Conservation (phyloP, 176 grass and related monocot genomes). For the Phoenix roebelenii region DNA sequence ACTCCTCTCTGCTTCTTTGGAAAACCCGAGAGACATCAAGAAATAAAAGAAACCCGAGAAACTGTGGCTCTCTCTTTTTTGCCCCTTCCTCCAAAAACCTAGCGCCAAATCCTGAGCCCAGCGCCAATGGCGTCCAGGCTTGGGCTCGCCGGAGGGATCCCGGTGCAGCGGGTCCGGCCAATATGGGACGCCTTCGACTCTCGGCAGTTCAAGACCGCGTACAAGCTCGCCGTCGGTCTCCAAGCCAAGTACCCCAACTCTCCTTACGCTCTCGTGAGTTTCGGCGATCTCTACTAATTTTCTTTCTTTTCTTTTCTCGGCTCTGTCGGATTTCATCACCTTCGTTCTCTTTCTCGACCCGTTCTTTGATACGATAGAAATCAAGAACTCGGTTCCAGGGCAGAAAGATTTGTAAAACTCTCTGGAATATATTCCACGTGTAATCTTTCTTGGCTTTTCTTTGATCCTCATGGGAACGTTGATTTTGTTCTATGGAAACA, state of each 20-base stretch:
- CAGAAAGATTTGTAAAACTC: too few species aligned
- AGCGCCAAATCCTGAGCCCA: neutral
- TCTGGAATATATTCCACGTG: too few species aligned
- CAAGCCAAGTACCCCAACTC: slow-evolving; percentile 72
- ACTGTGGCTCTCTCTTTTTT: slow-evolving; percentile 9
- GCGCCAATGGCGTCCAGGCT: slow-evolving; percentile 71
- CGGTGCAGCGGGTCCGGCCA: slow-evolving; percentile 74
- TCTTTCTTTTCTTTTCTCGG: neutral
- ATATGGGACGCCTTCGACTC: slow-evolving; percentile 99
- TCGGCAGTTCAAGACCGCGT: slow-evolving; percentile 72
- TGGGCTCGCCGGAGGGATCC: slow-evolving; percentile 78
- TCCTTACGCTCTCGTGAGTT: slow-evolving; percentile 78
- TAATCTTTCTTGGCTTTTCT: too few species aligned
- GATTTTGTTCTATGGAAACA: too few species aligned
- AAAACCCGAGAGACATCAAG: too few species aligned
- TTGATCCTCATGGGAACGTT: too few species aligned
- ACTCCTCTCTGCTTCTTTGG: neutral
- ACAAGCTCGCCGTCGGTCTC: slow-evolving; percentile 63
- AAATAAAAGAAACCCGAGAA: neutral
- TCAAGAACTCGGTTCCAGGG: too few species aligned
- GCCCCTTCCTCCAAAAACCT: slow-evolving; percentile 22
- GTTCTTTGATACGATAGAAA: too few species aligned
- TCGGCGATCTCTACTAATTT: neutral
- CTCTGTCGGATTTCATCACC: too few species aligned
- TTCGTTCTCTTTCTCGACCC: too few species aligned